phyloP scores from a whole-genome alignment of 139 green algal species.

The Chlamydomonas incerta region DNA sequence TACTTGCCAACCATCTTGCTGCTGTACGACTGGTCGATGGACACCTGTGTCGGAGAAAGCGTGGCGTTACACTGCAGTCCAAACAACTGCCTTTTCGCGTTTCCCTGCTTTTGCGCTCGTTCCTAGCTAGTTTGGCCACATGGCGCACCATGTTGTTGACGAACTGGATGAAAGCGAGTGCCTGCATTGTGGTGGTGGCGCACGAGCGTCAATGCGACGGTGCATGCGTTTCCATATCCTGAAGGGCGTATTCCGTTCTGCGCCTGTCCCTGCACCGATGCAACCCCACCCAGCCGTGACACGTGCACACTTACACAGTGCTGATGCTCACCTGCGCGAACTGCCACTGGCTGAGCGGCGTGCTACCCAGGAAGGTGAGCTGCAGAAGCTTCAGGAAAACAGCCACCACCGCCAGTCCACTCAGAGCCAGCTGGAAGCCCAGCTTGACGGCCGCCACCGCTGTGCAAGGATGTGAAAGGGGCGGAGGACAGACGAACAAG shows the following conservation, averaged over 20 bases:
- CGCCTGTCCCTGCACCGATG: too few relatives aligned
- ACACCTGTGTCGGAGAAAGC: not conserved
- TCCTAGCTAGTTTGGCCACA: too few relatives aligned
- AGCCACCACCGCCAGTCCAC: not conserved
- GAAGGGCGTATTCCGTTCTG: too few relatives aligned
- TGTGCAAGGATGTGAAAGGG: too few relatives aligned
- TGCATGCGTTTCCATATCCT: too few relatives aligned
- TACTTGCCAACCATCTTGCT: not conserved
- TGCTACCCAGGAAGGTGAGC: not conserved
- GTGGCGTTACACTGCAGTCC: too few relatives aligned
- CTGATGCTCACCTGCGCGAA: not conserved
- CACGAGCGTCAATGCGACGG: too few relatives aligned
- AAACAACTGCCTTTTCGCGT: too few relatives aligned
- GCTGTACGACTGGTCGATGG: not conserved
- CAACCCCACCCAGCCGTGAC: too few relatives aligned
- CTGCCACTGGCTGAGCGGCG: not conserved
- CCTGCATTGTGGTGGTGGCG: not conserved
- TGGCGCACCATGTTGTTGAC: not conserved
- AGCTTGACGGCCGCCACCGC: not conserved
- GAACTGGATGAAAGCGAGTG: not conserved
- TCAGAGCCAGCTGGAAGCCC: not conserved
- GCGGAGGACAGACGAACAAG: too few relatives aligned
- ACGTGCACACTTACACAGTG: not conserved
- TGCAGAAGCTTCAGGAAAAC: slow-evolving; percentile 6
- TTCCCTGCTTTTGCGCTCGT: too few relatives aligned